A percentile compares a stretch with the other conserved stretches of the same genome.
phyloP scores from a whole-genome alignment of 352 stramenopile species.

The Phytophthora sansomeana region DNA sequence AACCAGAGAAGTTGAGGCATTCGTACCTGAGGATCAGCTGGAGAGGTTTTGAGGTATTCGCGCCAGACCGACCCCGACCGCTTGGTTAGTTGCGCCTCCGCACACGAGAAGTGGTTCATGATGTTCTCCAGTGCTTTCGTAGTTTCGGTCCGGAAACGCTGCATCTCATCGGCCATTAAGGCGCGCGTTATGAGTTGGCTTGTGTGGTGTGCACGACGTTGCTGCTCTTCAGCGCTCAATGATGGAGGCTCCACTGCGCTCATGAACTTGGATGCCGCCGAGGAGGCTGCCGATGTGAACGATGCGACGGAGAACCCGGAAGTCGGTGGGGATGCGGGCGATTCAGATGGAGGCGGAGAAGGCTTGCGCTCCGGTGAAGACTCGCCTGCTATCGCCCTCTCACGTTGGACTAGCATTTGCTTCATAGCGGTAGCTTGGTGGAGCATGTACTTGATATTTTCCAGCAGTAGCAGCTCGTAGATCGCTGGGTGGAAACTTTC shows the following conservation, averaged over 20 bases:
- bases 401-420: constrained; percentile 61
- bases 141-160: constrained; percentile 60
- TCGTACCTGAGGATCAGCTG: constrained; percentile 34
- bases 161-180: constrained; percentile 67
- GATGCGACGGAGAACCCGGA: constrained; percentile 39
- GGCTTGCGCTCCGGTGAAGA: constrained; percentile 22
- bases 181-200: constrained; percentile 63
- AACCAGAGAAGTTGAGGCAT: constrained; percentile 12
- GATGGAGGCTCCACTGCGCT: constrained; percentile 41
- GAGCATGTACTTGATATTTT: constrained; percentile 71
- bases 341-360: constrained; percentile 18
- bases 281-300: constrained; percentile 50
- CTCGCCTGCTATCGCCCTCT: constrained; percentile 39
- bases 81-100: constrained; percentile 65
- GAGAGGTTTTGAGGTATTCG: constrained; percentile 55
- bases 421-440: constrained; percentile 67
- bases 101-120: constrained; percentile 70
- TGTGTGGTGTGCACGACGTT: constrained; percentile 49
- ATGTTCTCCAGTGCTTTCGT: constrained; percentile 47
- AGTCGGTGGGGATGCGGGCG: constrained; percentile 16
- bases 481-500: constrained; percentile 61
- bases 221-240: constrained; percentile 47
- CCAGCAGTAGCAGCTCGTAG: constrained; percentile 72
- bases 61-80: constrained; percentile 59
- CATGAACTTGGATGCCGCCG: constrained; percentile 52